Evolutionary conservation across 768 basidiomycete species (phyloP).

Genomic region (Naganishia vishniacii): DNA sequence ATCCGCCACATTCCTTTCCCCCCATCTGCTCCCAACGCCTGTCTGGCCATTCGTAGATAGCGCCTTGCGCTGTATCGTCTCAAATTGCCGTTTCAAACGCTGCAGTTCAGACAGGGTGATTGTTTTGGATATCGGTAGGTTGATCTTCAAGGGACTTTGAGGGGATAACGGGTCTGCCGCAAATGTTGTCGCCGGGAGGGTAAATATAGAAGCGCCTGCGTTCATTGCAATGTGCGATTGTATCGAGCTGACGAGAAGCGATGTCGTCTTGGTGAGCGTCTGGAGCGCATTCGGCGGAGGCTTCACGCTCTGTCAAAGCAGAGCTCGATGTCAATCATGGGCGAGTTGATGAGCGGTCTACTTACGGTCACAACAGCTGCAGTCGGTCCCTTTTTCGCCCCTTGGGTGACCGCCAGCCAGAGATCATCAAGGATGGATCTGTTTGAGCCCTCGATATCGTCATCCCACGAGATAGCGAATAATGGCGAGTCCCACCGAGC

Average conservation of each 20-base stretch:
- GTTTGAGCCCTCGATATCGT: slow-evolving; percentile 50
- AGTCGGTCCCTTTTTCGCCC: slow-evolving; percentile 78
- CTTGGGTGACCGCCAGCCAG: slow-evolving; percentile 73
- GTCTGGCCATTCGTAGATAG: slow-evolving; percentile 39
- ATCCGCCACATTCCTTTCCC: slow-evolving; percentile 42
- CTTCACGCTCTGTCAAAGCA: slow-evolving; percentile 60
- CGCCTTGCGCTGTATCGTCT: slow-evolving; percentile 80
- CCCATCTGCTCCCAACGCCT: slow-evolving; percentile 37
- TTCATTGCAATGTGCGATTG: slow-evolving; percentile 58
- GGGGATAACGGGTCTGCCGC: slow-evolving; percentile 49
- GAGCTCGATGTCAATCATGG: not conserved
- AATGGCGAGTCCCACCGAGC: slow-evolving; percentile 98
- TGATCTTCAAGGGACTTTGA: not conserved
- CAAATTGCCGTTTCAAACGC: slow-evolving; percentile 83
- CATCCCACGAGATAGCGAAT: slow-evolving; percentile 74
- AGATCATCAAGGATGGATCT: slow-evolving; percentile 62
- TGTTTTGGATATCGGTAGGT: slow-evolving; percentile 51
- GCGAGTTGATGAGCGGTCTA: slow-evolving; percentile 22
- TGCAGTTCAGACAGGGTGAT: slow-evolving; percentile 83
- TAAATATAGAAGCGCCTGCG: slow-evolving; percentile 56
- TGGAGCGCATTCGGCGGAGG: slow-evolving; percentile 84
- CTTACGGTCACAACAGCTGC: slow-evolving; percentile 69
- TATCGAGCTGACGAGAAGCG: slow-evolving; percentile 65
- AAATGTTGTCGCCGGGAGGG: slow-evolving; percentile 50
- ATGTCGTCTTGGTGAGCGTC: slow-evolving; percentile 71